Evolutionary conservation across 768 basidiomycete genomes (phyloP), one percentile per base, ranked within the genome.

Genomic region (Lactifluus rugatus): DNA sequence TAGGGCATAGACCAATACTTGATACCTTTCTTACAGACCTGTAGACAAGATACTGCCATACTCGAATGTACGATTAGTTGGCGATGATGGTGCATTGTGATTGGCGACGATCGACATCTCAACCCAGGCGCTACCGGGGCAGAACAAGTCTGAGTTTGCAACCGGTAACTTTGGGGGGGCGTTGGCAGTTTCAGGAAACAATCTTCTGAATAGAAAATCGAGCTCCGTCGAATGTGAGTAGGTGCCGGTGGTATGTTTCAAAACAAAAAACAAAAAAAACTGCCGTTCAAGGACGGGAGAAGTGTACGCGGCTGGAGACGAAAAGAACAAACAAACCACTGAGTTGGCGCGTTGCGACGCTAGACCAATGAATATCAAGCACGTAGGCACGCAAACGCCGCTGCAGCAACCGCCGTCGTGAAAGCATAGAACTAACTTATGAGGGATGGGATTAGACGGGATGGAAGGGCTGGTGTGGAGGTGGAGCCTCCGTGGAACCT

Each of bases 331-430:
- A 52, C 34, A 37, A 39, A 47, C 28, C 49, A 25, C 44, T 4
- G 17, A 13, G 21, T 46, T 16, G 59, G 59, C 48, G 26, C 49
- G 14, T 41, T 44, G 52, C 3, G 45, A 50, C 26, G 28, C 11
- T 47, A 55, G 32, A 49, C 59, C 59, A 60, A 60, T 60, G 48
- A 45, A 54, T 54, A 44, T 45, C 17, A 50, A 47, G 59, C 54
- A 55, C 54, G 54, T 60, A 47, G 39, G 42, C 44, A 56, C 59
- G 34, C 50, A 56, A 60, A 56, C 54, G 36, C 54, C 54, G 54
- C 55, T 47, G 19, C 34, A 44, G 42, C 25, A 31, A 26, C 36
- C 46, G 28, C 16, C 45, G 39, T 50, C 36, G 31, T 34, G 23
- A 45, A 36, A 42, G 28, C 44, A 25, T 36, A 31, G 37, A 52